These are phyloP conservation scores for Nicotiana obtusifolia DNA, from an alignment of 257 asterid species.

Conservation along the genomic window DNA sequence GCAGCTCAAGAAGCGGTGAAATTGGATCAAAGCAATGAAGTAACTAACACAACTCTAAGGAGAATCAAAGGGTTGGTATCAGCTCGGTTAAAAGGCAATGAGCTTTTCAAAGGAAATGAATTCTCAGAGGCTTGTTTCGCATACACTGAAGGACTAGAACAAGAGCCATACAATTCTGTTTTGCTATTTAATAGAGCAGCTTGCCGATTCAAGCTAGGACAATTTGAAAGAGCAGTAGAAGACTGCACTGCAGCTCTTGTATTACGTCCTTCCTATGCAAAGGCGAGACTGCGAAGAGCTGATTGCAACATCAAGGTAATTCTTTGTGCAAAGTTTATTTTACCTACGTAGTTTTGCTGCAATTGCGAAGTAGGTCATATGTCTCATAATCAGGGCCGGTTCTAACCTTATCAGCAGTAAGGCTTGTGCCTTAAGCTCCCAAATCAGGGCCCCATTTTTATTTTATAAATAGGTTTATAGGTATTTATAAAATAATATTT, in stretches of 20 bases:
- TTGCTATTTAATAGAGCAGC: slow-evolving; percentile 52
- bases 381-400: not conserved
- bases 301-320: slow-evolving; percentile 49
- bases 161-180: slow-evolving; percentile 40
- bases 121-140: slow-evolving; percentile 41
- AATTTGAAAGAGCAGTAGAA: slow-evolving; percentile 38
- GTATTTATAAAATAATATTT: too few relatives aligned
- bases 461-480: too few relatives aligned
- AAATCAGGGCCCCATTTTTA: too few relatives aligned
- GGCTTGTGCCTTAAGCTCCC: too few relatives aligned
- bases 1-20: slow-evolving; percentile 42
- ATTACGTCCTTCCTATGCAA: slow-evolving; percentile 35
- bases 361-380: too few relatives aligned
- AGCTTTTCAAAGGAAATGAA: slow-evolving; percentile 33
- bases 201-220: slow-evolving; percentile 42
- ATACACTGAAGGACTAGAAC: slow-evolving; percentile 48
- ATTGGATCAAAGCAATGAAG: slow-evolving; percentile 42
- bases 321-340: not conserved
- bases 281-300: slow-evolving; percentile 51
- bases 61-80: slow-evolving; percentile 35
- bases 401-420: too few relatives aligned
- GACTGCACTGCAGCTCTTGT: slow-evolving; percentile 48
- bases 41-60: slow-evolving; percentile 24
- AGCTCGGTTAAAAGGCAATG: slow-evolving; percentile 48
- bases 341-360: not conserved